phyloP scores from a whole-genome alignment of 2,329 filamentous ascomycete genomes.

The Ploettnerulaceae sp. region DNA sequence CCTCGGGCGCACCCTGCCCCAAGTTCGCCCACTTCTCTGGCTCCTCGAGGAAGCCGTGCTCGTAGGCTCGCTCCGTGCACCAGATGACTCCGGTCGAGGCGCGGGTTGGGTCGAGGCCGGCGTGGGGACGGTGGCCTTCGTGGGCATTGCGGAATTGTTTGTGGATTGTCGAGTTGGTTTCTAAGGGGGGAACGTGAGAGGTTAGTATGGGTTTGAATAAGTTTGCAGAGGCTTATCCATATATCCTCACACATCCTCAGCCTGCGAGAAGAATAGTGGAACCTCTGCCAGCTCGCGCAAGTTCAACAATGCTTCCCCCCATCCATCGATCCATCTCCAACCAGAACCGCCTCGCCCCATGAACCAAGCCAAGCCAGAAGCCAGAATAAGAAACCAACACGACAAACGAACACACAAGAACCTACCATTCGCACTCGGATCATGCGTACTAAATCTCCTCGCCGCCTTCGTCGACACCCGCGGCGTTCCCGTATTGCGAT shows the following conservation, averaged over 20 bases:
- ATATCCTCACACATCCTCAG: too few relatives aligned
- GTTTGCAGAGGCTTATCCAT: too few relatives aligned
- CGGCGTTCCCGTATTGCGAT: conserved; percentile 59
- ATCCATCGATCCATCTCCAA: too few relatives aligned
- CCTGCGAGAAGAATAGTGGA: too few relatives aligned
- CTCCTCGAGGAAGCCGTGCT: conserved; percentile 82
- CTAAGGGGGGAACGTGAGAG: conserved; percentile 41
- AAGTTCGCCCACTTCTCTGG: conserved; percentile 86
- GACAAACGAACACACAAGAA: conserved; percentile 11
- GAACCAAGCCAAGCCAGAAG: too few relatives aligned
- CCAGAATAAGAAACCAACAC: background rate
- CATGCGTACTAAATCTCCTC: conserved; percentile 54
- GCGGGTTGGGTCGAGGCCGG: conserved; percentile 81
- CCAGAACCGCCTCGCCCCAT: too few relatives aligned
- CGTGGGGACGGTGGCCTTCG: conserved; percentile 85
- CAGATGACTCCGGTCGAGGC: conserved; percentile 92
- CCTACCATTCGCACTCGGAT: conserved; percentile 53
- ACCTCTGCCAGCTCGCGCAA: too few relatives aligned
- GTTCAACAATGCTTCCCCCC: too few relatives aligned
- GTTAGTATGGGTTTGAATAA: too few relatives aligned
- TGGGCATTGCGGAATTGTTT: conserved; percentile 85
- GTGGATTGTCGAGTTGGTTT: conserved; percentile 78
- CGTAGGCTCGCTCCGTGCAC: conserved; percentile 81
- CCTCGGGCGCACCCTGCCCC: conserved; percentile 89
- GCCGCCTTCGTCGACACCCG: conserved; percentile 39